A percentile compares a stretch with the other conserved stretches of the same genome.
These are phyloP conservation scores for Rosa persica DNA, from an alignment of 306 rosid genomes.

Conservation along the genomic window DNA sequence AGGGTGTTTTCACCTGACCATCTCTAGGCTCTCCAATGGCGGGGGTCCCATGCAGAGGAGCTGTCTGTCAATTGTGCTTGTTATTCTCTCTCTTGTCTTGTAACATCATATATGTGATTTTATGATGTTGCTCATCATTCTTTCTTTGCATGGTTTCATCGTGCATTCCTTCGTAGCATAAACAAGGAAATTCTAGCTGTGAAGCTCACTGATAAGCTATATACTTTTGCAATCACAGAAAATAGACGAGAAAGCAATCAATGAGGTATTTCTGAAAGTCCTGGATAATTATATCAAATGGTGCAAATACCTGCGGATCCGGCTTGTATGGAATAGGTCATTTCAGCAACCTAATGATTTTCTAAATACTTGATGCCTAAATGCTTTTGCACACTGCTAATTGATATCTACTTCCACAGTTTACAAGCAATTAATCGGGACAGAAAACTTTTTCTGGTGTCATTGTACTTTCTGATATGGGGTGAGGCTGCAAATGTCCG, in stretches of 20 bases:
- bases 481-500: conserved; percentile 99
- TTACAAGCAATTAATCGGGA: conserved; percentile 85
- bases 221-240: conserved; percentile 49
- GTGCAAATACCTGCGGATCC: conserved; percentile 85
- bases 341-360: conserved; percentile 32
- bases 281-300: conserved; percentile 89
- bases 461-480: conserved; percentile 92
- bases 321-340: conserved; percentile 91
- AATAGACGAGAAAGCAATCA: conserved; percentile 82
- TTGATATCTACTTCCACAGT: conserved; percentile 48
- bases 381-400: conserved; percentile 25
- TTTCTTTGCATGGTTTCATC: background rate
- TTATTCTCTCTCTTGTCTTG: background rate
- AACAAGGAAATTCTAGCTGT: conserved; percentile 7
- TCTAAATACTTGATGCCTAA: conserved; percentile 11
- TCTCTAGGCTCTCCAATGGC: background rate
- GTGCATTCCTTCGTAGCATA: background rate
- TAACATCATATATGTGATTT: background rate
- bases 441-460: conserved; percentile 77
- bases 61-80: conserved; percentile 2
- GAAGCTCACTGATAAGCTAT: background rate
- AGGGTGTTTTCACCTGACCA: background rate
- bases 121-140: background rate
- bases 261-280: conserved; percentile 78
- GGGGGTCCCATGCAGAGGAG: background rate